Base-by-base conservation (phyloP, 176 grass and related monocot genomes). In the Phoenix dactylifera region DNA sequence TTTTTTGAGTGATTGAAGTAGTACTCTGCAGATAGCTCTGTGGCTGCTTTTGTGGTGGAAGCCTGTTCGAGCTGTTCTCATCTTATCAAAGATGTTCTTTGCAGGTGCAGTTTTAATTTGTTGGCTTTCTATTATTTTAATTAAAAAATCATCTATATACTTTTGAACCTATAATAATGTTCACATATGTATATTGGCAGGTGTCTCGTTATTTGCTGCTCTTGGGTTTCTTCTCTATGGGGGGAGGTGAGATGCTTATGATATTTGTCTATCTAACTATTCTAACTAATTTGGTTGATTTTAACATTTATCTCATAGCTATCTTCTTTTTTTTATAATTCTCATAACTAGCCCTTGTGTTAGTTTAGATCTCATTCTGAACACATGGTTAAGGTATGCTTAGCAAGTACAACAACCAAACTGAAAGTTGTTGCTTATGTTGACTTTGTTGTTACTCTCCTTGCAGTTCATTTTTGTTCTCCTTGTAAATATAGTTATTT, bases 1-100 rank as follows among this genome's bases (percentile, higher is more conserved):
- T 44, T 14, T 44, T 44, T 44, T 3, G 35, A 44, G 6, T 14
- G 10, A 44, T 12, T 44, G 35, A 44, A 14, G 35, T 44, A 14
- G 10, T 44, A 44, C 35, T 17, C 63, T 77, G 68, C 84, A 98
- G 93, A 76, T 98, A 63, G 78, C 83, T 78, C 26, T 98, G 30
- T 98, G 93, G 93, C 55, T 92, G 71, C 48, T 86, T 51, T 82
- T 98, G 57, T 98, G 88, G 93, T 98, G 88, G 93, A 98, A 92
- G 60, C 93, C 93, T 50, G 70, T 98, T 32, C 81, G 39, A 35
- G 18, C 89, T 28, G 57, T 92, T 52, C 18, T 98, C 77, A 73
- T 92, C 58, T 64, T 98, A 28, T 83, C 93, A 39, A 98, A 98
- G 81, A 83, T 98, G 72, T 98, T 98, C 71, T 85, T 98, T 76